These are phyloP conservation scores for Chytriomyces confervae DNA, from an alignment of 192 early-diverging fungal species.

Conservation along the genomic window DNA sequence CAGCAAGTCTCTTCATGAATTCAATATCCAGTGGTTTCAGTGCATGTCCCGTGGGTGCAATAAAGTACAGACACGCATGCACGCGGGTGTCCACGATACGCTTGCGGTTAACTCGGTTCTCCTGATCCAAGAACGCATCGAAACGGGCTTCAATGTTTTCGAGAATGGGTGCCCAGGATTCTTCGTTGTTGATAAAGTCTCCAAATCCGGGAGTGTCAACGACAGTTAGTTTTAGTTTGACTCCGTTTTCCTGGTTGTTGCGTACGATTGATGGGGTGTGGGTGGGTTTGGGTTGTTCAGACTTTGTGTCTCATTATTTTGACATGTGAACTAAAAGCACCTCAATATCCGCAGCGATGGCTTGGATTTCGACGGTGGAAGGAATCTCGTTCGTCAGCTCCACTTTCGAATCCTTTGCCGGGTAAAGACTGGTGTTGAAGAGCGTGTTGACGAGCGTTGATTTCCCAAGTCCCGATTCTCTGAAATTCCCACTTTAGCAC, in stretches of 20 bases:
- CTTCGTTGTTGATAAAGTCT: slow-evolving; percentile 70
- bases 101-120: slow-evolving; percentile 68
- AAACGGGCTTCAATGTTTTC: slow-evolving; percentile 93
- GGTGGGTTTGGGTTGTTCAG: neutral
- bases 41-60: slow-evolving; percentile 92
- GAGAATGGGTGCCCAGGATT: slow-evolving; percentile 89
- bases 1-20: slow-evolving; percentile 94
- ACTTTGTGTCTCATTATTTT: neutral
- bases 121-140: slow-evolving; percentile 90
- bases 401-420: slow-evolving; percentile 72
- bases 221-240: slow-evolving; percentile 93
- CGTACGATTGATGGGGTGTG: neutral
- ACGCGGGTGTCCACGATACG: slow-evolving; percentile 73
- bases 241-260: slow-evolving; percentile 92
- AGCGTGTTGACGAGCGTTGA: slow-evolving; percentile 70
- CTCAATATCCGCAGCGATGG: slow-evolving; percentile 53
- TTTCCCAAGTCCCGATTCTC: slow-evolving; percentile 69
- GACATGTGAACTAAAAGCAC: neutral
- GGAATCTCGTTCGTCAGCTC: slow-evolving; percentile 72
- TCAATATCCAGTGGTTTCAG: slow-evolving; percentile 93
- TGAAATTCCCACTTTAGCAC: neutral
- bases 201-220: slow-evolving; percentile 95
- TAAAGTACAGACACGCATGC: slow-evolving; percentile 97
- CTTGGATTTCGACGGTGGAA: slow-evolving; percentile 66
- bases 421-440: slow-evolving; percentile 79